Evolutionary conservation across 305 asterid genomes (phyloP).

Genomic region (Solanum hybrid): DNA sequence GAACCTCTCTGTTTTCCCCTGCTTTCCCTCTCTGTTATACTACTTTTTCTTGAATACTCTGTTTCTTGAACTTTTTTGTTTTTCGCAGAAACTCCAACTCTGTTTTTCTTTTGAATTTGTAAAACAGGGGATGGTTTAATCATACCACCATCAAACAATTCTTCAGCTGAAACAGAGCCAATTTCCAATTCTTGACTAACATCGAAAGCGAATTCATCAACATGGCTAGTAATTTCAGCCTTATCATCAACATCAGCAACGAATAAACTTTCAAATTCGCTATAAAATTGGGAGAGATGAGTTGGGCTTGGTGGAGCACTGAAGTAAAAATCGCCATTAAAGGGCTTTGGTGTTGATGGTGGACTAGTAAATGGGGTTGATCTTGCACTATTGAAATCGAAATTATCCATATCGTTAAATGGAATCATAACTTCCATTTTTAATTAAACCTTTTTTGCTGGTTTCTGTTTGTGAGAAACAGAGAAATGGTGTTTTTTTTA

Average conservation of each 20-base stretch:
- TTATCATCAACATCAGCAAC: neutral
- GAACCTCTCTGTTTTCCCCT: slow-evolving; percentile 14
- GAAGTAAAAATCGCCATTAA: slow-evolving; percentile 43
- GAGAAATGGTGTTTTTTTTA: neutral
- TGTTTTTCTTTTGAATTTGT: neutral
- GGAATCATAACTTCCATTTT: slow-evolving; percentile 43
- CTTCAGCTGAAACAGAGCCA: slow-evolving; percentile 56
- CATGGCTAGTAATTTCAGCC: neutral
- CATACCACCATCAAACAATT: slow-evolving; percentile 64
- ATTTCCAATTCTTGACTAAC: slow-evolving; percentile 33
- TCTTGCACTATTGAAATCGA: slow-evolving; percentile 38
- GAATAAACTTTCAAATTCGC: slow-evolving; percentile 27
- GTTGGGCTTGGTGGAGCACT: slow-evolving; percentile 77
- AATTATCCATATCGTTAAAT: slow-evolving; percentile 12
- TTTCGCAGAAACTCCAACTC: slow-evolving; percentile 19
- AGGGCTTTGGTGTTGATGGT: slow-evolving; percentile 32
- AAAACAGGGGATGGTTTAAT: slow-evolving; percentile 36
- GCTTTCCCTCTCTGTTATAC: slow-evolving; percentile 32
- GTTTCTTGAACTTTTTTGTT: slow-evolving; percentile 6
- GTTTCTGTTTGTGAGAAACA: neutral
- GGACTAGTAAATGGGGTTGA: slow-evolving; percentile 29
- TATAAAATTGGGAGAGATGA: slow-evolving; percentile 30
- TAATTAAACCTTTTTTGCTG: neutral
- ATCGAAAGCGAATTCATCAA: slow-evolving; percentile 54
- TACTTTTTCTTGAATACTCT: neutral